Percentiles rank a stretch among this genome's conserved stretches.
These are phyloP conservation scores for Trichaptum fuscoviolaceum DNA, from an alignment of 768 basidiomycete species.

Conservation along the genomic window DNA sequence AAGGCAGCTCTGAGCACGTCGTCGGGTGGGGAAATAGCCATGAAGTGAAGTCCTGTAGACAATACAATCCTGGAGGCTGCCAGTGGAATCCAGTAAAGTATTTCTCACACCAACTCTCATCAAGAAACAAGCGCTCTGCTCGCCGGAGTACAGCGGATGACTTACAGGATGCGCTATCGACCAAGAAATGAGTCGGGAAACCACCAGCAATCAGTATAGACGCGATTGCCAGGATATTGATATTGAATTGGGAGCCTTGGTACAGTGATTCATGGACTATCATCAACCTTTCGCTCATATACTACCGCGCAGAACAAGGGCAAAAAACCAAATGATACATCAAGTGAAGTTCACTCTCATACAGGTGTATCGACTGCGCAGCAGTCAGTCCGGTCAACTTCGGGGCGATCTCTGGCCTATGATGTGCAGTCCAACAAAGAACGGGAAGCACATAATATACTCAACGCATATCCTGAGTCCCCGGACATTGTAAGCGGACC, in stretches of 20 bases:
- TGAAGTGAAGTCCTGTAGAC: too few species aligned
- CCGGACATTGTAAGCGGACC: too few species aligned
- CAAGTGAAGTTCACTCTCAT: neutral
- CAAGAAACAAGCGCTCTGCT: too few species aligned
- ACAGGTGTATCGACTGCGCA: neutral
- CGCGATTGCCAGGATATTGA: neutral
- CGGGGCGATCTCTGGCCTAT: neutral
- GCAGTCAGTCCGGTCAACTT: neutral
- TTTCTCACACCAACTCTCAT: neutral
- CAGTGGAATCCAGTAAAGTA: too few species aligned
- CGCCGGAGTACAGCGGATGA: too few species aligned
- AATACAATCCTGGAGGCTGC: too few species aligned
- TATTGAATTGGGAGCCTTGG: neutral
- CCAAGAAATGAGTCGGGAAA: too few species aligned
- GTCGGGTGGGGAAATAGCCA: slow-evolving; percentile 44
- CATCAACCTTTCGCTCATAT: neutral
- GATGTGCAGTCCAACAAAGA: neutral
- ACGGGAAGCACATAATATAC: too few species aligned
- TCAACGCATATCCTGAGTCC: neutral
- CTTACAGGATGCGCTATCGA: neutral
- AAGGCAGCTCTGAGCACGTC: slow-evolving; percentile 55
- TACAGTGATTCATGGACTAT: neutral
- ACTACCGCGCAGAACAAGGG: too few species aligned
- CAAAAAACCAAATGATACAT: too few species aligned
- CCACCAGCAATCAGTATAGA: neutral